Evolutionary conservation across 352 stramenopile genomes (phyloP).

Genomic region (Lagenidium giganteum): DNA sequence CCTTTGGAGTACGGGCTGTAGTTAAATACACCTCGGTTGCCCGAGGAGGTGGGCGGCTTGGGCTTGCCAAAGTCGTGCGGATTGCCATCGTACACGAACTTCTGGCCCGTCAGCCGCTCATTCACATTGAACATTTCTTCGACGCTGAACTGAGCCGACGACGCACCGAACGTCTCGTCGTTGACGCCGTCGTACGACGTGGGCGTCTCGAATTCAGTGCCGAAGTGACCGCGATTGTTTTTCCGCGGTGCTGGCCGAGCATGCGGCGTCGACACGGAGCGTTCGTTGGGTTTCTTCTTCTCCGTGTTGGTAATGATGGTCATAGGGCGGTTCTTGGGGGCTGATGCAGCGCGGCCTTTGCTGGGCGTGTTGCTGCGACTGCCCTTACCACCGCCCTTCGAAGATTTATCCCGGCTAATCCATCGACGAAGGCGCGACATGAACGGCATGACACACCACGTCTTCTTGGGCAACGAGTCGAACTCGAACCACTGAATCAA

Average conservation of each 20-base stretch:
- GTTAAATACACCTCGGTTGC: constrained; percentile 46
- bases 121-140: constrained; percentile 96
- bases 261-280: constrained; percentile 74
- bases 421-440: constrained; percentile 87
- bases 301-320: constrained; percentile 30
- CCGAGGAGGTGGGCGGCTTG: constrained; percentile 3
- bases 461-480: constrained; percentile 89
- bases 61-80: constrained; percentile 91
- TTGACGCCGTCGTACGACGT: constrained; percentile 87
- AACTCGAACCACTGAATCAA: constrained; percentile 90
- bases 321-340: constrained; percentile 64
- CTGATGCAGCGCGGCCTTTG: constrained; percentile 65
- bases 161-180: constrained; percentile 80
- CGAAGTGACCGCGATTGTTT: constrained; percentile 64
- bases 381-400: constrained; percentile 29
- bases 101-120: constrained; percentile 86
- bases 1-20: constrained; percentile 29
- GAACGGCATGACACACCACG: constrained; percentile 92
- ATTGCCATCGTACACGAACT: constrained; percentile 95
- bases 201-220: constrained; percentile 71
- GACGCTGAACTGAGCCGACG: constrained; percentile 79
- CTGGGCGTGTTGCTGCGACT: constrained; percentile 27
- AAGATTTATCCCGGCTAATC: constrained; percentile 74
- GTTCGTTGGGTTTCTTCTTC: constrained; percentile 45
- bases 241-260: constrained; percentile 32